Conservation (phyloP, 805 yeast genomes). For the Ogataea pini region DNA sequence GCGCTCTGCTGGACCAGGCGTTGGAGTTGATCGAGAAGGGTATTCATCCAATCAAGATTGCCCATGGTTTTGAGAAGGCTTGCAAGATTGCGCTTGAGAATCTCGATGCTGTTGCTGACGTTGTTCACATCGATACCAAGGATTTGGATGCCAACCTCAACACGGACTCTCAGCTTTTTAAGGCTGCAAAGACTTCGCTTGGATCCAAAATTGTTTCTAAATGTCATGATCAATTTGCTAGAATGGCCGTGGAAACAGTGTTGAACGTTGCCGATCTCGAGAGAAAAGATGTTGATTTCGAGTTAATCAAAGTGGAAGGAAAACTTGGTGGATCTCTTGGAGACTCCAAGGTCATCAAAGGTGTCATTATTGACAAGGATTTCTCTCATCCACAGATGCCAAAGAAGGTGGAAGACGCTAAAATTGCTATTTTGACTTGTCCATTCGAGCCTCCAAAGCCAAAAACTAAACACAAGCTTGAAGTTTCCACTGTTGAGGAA, state of each 20-base stretch:
- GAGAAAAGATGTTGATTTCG: conserved; percentile 95
- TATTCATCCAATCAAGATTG: conserved; percentile 94
- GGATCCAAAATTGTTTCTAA: conserved; percentile 96
- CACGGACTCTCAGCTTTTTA: conserved; percentile 61
- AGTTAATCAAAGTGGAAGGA: conserved; percentile 91
- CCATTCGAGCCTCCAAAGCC: conserved; percentile 99
- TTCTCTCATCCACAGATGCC: conserved; percentile 99
- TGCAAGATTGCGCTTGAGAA: conserved; percentile 84
- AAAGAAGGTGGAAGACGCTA: conserved; percentile 71
- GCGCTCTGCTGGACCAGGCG: conserved; percentile 93
- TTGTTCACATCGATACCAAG: conserved; percentile 35
- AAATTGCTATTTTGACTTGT: conserved; percentile 92
- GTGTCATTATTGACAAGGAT: conserved; percentile 94
- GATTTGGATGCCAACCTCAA: conserved; percentile 31
- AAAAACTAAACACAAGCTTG: conserved; percentile 95
- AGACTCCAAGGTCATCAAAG: conserved; percentile 82
- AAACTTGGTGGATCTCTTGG: conserved; percentile 93
- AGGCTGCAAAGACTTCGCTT: conserved; percentile 91
- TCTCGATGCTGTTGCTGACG: conserved; percentile 62
- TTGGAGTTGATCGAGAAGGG: conserved; percentile 93
- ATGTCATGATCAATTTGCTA: conserved; percentile 88
- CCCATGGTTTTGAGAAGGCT: conserved; percentile 97
- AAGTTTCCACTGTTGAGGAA: conserved; percentile 91
- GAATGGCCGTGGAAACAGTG: conserved; percentile 97
- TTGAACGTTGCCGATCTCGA: conserved; percentile 87